Evolutionary conservation across 2,329 filamentous ascomycete species (phyloP), one percentile per base, ranked within the genome.

Genomic region (Coccinonectria pachysandricola): DNA sequence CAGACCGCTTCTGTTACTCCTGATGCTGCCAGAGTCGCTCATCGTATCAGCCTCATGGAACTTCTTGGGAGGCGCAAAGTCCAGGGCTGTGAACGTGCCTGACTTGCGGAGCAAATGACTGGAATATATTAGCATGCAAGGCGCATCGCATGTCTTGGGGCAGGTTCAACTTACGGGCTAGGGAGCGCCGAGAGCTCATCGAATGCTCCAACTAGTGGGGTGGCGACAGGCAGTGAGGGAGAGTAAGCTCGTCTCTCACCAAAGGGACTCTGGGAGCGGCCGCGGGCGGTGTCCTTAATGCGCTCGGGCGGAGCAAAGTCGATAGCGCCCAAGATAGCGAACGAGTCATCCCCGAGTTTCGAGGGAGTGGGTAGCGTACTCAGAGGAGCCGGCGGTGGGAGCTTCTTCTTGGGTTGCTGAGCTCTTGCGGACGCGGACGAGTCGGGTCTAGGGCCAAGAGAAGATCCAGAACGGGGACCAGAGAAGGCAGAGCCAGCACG

Each of bases 111-210:
- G 65, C 46, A 74, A 44, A 50, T 87, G 78, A 20, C 76, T 81
- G 35, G 17, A n/a, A n/a, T n/a, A n/a, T n/a, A n/a, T n/a, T n/a
- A n/a, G n/a, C n/a, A n/a, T n/a, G n/a, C 7, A 15, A 7, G 7
- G 10, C 9, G 9, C 3, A 6, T 12, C 2, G 2, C 3, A 12
- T 7, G 7, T 7, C 24, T 36, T 14, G n/a, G n/a, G n/a, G n/a
- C n/a, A n/a, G n/a, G n/a, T n/a, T n/a, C n/a, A 36, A 80, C 82
- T 80, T 75, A 88, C 74, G 91, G 86, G 68, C 86, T 95, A 19
- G 91, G 91, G 37, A 98, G 75, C 7, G 71, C 68, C 8, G 79
- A 59, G 35, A 96, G 75, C 32, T 96, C 88, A 30, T 96, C 88
- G 54, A 86, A 95, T 5, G 86, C 69, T 33, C 79, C 84, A 13